Conservation (phyloP, 768 basidiomycete species). For the Rhodosporidiobolus odoratus region DNA sequence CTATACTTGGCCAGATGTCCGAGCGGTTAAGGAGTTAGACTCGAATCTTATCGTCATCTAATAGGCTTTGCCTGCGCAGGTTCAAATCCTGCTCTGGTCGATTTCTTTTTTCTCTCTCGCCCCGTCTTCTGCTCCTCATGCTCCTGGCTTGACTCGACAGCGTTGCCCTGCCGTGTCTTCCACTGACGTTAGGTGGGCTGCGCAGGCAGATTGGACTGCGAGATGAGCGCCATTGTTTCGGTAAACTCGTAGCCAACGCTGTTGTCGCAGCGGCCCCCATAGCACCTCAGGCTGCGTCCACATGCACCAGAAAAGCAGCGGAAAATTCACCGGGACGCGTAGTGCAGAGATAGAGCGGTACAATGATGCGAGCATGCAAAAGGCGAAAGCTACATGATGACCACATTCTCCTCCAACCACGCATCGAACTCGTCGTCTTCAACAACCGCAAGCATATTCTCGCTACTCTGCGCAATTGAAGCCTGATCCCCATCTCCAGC, state of each 20-base stretch:
- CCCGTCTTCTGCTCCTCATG: background rate
- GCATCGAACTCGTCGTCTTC: conserved; percentile 23
- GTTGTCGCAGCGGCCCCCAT: too few relatives aligned
- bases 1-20: conserved; percentile 14
- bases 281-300: too few relatives aligned
- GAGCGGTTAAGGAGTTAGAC: conserved; percentile 23
- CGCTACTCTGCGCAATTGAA: background rate
- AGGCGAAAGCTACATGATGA: background rate
- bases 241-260: too few relatives aligned
- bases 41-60: conserved; percentile 18
- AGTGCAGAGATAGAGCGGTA: too few relatives aligned
- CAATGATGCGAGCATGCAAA: background rate
- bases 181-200: too few relatives aligned
- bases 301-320: too few relatives aligned
- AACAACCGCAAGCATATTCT: background rate
- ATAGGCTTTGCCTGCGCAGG: too few relatives aligned
- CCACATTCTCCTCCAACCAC: conserved; percentile 23
- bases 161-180: too few relatives aligned
- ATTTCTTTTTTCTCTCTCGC: background rate
- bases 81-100: conserved; percentile 26
- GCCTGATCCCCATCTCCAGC: background rate
- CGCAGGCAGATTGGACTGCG: too few relatives aligned
- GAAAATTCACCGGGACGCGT: too few relatives aligned
- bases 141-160: background rate
- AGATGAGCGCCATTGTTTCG: too few relatives aligned